A percentile compares a stretch with the other conserved stretches of the same genome.
Conservation (phyloP, 2,329 filamentous ascomycete species). For the Pseudogymnoascus sp. region DNA sequence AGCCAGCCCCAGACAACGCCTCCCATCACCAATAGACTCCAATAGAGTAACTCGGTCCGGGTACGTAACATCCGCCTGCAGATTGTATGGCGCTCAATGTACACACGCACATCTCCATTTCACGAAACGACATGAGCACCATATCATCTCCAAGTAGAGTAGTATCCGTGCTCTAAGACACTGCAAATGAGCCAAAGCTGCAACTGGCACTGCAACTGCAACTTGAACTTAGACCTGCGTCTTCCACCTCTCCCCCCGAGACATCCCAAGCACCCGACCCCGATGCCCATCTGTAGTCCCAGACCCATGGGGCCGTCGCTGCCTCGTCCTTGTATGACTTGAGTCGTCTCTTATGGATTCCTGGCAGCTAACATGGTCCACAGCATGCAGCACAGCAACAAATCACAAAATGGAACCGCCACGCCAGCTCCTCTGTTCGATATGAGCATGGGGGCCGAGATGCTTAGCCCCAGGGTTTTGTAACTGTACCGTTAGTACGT, state of each 20-base stretch:
- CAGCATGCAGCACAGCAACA: not conserved
- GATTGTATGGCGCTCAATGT: not conserved
- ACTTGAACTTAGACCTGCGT: not conserved
- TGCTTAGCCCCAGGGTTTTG: not conserved
- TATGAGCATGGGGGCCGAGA: not conserved
- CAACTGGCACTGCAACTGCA: not conserved
- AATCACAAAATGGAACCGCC: not conserved
- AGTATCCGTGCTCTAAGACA: not conserved
- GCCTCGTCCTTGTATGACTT: not conserved
- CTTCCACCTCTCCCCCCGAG: not conserved
- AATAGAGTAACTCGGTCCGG: not conserved
- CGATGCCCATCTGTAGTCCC: not conserved
- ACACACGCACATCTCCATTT: not conserved
- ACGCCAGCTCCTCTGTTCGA: not conserved
- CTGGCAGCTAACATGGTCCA: not conserved
- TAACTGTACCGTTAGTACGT: not conserved
- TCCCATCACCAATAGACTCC: not conserved
- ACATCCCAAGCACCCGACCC: not conserved
- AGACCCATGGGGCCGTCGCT: not conserved
- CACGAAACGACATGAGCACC: not conserved
- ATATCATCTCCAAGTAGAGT: not conserved
- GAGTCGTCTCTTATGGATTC: not conserved
- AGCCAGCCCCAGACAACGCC: not conserved
- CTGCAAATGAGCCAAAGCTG: not conserved
- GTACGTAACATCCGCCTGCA: not conserved